Base-by-base conservation (phyloP, 148 eudicot genomes). In the Tetragonia tetragonoides region DNA sequence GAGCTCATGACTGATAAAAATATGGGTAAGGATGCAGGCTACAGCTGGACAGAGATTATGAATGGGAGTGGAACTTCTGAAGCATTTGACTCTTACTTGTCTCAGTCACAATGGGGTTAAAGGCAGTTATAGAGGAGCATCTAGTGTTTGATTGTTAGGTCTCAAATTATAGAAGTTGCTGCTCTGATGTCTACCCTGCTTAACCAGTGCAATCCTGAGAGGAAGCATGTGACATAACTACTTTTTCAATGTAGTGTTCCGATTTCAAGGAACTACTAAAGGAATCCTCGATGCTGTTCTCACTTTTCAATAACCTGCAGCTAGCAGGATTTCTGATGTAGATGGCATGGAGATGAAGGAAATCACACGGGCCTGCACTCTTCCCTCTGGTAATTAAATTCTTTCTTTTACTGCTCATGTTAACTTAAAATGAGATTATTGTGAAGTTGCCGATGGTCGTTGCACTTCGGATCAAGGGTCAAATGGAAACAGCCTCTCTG, bases 1-100 rank as follows among this genome's bases (percentile, higher is more conserved):
- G 86, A 83, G 80, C 81, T 86, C 75, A 88, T 91, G 93, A 73
- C 70, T 57, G 75, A 74, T 76, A 83, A 85, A 46, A 65, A 84
- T 72, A 76, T 87, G 24, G 79, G 77, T 44, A 90, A 93, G 84
- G 74, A 85, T 70, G 87, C 88, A 68, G 95, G 95, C 61, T 88
- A 68, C 78, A 93, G 95, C 83, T 83, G 93, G 89, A 80, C 87
- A 61, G 88, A 86, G 69, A 46, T 66, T 67, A 62, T 75, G 66
- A 74, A 82, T 70, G 79, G 70, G 53, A 75, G 64, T 34, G 57
- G 49, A 64, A 44, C 21, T 57, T 37, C 57, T 62, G 75, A 83
- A 54, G 42, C 61, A 63, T 59, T 53, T 56, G 61, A 66, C 68
- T 74, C 72, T 73, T 63, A 38, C 39, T 24, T 68, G 1, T 77